Evolutionary conservation across 2,329 filamentous ascomycete species (phyloP).

Genomic region (Pseudogymnoascus sp.): DNA sequence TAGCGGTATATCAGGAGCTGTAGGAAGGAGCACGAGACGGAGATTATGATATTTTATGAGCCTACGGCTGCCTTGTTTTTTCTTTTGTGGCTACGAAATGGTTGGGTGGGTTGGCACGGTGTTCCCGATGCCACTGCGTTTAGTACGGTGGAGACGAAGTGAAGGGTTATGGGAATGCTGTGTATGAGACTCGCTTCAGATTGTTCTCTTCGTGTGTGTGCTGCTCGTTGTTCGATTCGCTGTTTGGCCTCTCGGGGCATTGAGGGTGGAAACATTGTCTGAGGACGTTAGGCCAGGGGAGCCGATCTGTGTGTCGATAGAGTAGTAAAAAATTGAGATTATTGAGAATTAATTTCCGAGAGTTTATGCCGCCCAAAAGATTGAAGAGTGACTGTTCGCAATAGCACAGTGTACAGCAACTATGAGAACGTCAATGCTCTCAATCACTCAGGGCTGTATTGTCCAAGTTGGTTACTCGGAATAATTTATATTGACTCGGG

Average conservation of each 20-base stretch:
- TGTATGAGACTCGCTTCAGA: constrained; percentile 5
- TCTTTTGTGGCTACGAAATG: constrained; percentile 6
- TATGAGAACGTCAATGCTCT: neutral
- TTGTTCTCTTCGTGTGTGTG: constrained; percentile 6
- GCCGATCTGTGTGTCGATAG: neutral
- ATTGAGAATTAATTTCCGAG: neutral
- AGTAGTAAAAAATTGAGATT: neutral
- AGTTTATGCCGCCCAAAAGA: neutral
- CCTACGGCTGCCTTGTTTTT: constrained; percentile 6
- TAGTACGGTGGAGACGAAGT: neutral
- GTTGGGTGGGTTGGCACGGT: constrained; percentile 7
- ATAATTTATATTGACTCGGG: neutral
- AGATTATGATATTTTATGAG: constrained; percentile 7
- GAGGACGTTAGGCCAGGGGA: neutral
- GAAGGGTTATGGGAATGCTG: constrained; percentile 5
- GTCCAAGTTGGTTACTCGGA: neutral
- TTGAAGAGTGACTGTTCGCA: neutral
- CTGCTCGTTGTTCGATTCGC: constrained; percentile 6
- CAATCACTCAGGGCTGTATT: neutral
- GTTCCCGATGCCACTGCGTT: constrained; percentile 1
- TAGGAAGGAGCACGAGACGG: neutral
- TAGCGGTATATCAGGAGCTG: neutral
- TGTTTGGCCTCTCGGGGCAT: constrained; percentile 2
- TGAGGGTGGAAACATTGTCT: neutral
- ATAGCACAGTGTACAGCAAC: neutral